Evolutionary conservation across 2,329 filamentous ascomycete genomes (phyloP).

Genomic region (Davidsoniella australis): DNA sequence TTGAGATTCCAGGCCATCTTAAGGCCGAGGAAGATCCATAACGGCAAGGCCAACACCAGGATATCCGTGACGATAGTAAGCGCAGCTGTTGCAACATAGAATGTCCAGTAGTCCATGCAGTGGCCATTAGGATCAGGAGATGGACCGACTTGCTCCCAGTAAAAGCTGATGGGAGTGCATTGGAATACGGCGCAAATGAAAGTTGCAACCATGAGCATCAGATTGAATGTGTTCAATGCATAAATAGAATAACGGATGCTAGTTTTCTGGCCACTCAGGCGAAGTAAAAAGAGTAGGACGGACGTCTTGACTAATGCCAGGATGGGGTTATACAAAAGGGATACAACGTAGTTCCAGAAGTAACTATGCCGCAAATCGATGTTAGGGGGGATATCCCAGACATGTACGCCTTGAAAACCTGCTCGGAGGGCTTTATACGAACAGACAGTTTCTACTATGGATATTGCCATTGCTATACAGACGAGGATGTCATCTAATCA

Average conservation of each 20-base stretch:
- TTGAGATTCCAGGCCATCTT: slow-evolving; percentile 24
- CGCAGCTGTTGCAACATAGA: slow-evolving; percentile 21
- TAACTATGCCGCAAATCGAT: slow-evolving; percentile 13
- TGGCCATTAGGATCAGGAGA: slow-evolving; percentile 15
- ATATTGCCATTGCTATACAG: slow-evolving; percentile 16
- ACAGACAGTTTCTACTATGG: slow-evolving; percentile 5
- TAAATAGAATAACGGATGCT: slow-evolving; percentile 19
- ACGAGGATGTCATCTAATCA: slow-evolving; percentile 17
- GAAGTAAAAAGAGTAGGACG: slow-evolving; percentile 28
- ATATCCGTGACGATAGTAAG: slow-evolving; percentile 27
- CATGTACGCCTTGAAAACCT: slow-evolving; percentile 18
- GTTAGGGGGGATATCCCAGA: slow-evolving; percentile 13
- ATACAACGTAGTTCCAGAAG: slow-evolving; percentile 23
- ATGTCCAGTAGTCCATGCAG: slow-evolving; percentile 19
- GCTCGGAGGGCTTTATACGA: slow-evolving; percentile 18
- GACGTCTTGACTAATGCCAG: slow-evolving; percentile 29
- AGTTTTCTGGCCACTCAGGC: slow-evolving; percentile 23
- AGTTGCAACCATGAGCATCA: slow-evolving; percentile 20
- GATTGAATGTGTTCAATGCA: slow-evolving; percentile 21
- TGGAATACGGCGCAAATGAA: slow-evolving; percentile 25
- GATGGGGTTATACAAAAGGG: slow-evolving; percentile 28
- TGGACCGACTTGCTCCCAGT: slow-evolving; percentile 17
- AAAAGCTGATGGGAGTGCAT: slow-evolving; percentile 21
- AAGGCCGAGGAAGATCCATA: slow-evolving; percentile 24
- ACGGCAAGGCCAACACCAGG: slow-evolving; percentile 23